Base-by-base conservation (phyloP, 2,329 filamentous ascomycete species). In the Ophiosphaerella korrae region DNA sequence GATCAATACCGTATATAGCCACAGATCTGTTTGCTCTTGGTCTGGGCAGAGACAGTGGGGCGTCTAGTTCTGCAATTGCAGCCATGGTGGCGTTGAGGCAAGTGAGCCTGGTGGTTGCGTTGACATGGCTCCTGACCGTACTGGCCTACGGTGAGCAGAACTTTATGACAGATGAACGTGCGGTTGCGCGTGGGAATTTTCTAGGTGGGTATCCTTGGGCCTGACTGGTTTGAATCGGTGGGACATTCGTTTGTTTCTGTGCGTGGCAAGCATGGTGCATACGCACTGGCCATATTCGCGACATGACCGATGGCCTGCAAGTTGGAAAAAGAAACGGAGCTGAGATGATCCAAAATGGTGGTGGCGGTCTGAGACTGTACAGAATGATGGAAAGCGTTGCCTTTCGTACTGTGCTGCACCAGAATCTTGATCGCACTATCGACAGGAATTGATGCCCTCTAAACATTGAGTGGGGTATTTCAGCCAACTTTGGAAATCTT, bases 1-100 rank as follows among this genome's bases (percentile, higher is more conserved):
- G 45, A 42, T 45, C 42, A 29, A 29, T 11, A 29, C 7, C 52
- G 62, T 57, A 67, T 70, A 67, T 67, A 70, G 49, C 42, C 29
- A 29, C 39, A 21, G 36, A 34, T 45, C 50, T 42, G 16, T 43
- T 53, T 55, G 59, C 44, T 23, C 18, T 23, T 50, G 56, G 55
- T 40, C 53, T 47, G 43, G 29, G 62, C 63, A 66, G 61, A 68
- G 58, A 69, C 64, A 65, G 8, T 34, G 43, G 7, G 53, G 33
- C 37, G 34, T 29, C 37, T 42, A 46, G 29, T 35, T 50, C 56
- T 54, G 23, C 29, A 6, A 23, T 9, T 57, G 54, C 31, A 44
- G 12, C 11, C 42, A 46, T 24, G 37, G 45, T 50, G 52, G 47
- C 52, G 49, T 42, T 43, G 44, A 21, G 40, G 33, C 48, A 34